Percentiles rank a stretch among this genome's conserved stretches.
These are phyloP conservation scores for Pseudopyrenochaeta lycopersici DNA, from an alignment of 2,329 filamentous ascomycete species.

Conservation along the genomic window DNA sequence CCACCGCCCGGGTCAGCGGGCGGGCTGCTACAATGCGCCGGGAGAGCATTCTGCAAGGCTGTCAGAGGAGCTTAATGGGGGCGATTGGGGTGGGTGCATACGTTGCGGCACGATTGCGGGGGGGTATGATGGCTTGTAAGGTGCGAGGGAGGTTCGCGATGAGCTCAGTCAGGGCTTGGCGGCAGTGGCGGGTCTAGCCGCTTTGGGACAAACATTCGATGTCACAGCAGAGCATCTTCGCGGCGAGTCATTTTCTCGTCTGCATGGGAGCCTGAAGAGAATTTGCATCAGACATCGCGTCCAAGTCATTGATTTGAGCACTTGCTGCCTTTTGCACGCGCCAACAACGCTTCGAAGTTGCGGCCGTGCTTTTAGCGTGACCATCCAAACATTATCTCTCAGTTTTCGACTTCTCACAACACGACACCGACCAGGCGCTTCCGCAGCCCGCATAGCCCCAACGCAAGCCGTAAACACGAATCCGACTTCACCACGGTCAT, in stretches of 20 bases:
- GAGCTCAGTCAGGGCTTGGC: slow-evolving; percentile 33
- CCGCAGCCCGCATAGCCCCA: slow-evolving; percentile 35
- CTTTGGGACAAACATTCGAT: slow-evolving; percentile 8
- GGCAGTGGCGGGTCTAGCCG: slow-evolving; percentile 9
- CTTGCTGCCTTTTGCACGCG: slow-evolving; percentile 1
- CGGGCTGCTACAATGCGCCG: slow-evolving; percentile 53
- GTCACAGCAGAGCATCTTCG: slow-evolving; percentile 15
- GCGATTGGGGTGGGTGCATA: slow-evolving; percentile 28
- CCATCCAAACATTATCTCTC: slow-evolving; percentile 16
- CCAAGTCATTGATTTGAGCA: not conserved
- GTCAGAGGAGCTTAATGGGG: slow-evolving; percentile 52
- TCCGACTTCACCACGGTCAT: slow-evolving; percentile 41
- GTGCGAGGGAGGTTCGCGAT: slow-evolving; percentile 41
- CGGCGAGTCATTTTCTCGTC: slow-evolving; percentile 6
- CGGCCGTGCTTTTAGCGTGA: slow-evolving; percentile 20
- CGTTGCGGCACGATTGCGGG: slow-evolving; percentile 38
- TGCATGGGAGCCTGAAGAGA: not conserved
- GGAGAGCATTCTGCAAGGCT: slow-evolving; percentile 51
- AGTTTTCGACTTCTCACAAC: slow-evolving; percentile 39
- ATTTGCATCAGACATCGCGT: not conserved
- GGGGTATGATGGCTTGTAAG: slow-evolving; percentile 23
- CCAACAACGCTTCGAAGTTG: slow-evolving; percentile 12
- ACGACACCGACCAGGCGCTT: slow-evolving; percentile 26
- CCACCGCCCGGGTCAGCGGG: slow-evolving; percentile 49
- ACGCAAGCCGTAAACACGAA: slow-evolving; percentile 34